Evolutionary conservation across 2,329 filamentous ascomycete genomes (phyloP), one percentile per base, ranked within the genome.

Genomic region (Nigrospora sphaerica): DNA sequence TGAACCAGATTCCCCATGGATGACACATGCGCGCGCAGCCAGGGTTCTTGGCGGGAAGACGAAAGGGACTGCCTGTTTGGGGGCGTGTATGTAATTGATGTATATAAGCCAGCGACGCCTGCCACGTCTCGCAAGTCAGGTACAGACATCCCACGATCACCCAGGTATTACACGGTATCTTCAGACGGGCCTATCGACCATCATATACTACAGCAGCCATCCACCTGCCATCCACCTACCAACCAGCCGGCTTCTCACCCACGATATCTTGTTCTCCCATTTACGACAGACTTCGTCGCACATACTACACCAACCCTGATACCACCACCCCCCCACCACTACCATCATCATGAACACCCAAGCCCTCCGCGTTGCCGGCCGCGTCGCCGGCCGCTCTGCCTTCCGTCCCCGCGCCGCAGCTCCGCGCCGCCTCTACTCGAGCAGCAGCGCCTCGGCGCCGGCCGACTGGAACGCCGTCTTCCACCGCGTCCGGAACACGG

Each of bases 291-390:
- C 13, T 18, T n/a, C 4, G 37, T 39, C 39, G 13, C 39, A 42
- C 28, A 31, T 31, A 42, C 31, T 9, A n/a, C 9, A 12, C 31
- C 12, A 33, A 10, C 31, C 39, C 32, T n/a, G 13, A 11, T 6
- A 39, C 19, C 18, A 39, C 18, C 11, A n/a, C 17, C 18, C 18
- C 17, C 18, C 11, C 37, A 39, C 17, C 38, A 34, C 31, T 23
- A 43, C 12, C 12, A 16, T 13, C 42, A 37, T 17, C 18, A 44
- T 44, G 42, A 44, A 44, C 42, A 31, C 42, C 19, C 42, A 44
- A 37, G 28, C 28, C 32, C 28, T 44, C 42, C 33, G 42, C 5
- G 19, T 28, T 19, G 42, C 33, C 19, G 16, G 32, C 33, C 33
- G 33, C 18, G 42, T 23, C 19, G 23, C 42, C 28, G 42, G 13